Evolutionary conservation across 768 basidiomycete genomes (phyloP), one percentile per base, ranked within the genome.

Genomic region (Amylocystis lapponica): DNA sequence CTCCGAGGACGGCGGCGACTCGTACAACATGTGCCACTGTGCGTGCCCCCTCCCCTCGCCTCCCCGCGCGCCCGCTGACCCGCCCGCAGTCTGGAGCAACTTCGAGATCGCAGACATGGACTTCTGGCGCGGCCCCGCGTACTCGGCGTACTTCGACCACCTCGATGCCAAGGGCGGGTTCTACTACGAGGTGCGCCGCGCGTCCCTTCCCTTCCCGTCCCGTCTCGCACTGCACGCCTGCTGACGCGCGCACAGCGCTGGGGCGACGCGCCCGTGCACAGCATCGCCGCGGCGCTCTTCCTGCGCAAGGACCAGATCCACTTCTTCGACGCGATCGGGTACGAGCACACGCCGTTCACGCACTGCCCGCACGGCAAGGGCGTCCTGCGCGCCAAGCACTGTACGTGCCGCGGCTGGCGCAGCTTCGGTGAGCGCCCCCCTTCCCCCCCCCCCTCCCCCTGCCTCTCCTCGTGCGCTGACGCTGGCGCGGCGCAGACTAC

Each of bases 91-190:
- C 65, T 80, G 79, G 79, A 73, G 69, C 47, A 83, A 81, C 61
- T 83, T 83, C 53, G 81, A 87, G 64, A 95, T 97, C 46, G 91
- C 78, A 2, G 79, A 84, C 55, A 78, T 96, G 71, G 81, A 89
- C 51, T 88, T 95, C 60, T 95, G 90, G 88, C 70, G 91, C 42
- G 71, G 75, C 2, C 81, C 88, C 50, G 84, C 88, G 0, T 97
- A 96, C 64, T 74, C 75, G 53, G 74, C 78, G 36, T 94, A 85
- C 66, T 95, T 95, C 53, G 78, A 87, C 23, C 75, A 78, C 59
- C 73, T 96, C 27, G 93, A 95, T 51, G 64, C 73, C 1, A 75
- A 78, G 39, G 92, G 92, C 26, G 92, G 92, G 7, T 92, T 94
- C 65, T 93, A 93, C 66, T 92, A 92, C 56, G 90, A 92, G 79